A percentile compares a stretch with the other conserved stretches of the same genome.
Conservation (phyloP, 768 basidiomycete species). For the Lyophyllum atratum region DNA sequence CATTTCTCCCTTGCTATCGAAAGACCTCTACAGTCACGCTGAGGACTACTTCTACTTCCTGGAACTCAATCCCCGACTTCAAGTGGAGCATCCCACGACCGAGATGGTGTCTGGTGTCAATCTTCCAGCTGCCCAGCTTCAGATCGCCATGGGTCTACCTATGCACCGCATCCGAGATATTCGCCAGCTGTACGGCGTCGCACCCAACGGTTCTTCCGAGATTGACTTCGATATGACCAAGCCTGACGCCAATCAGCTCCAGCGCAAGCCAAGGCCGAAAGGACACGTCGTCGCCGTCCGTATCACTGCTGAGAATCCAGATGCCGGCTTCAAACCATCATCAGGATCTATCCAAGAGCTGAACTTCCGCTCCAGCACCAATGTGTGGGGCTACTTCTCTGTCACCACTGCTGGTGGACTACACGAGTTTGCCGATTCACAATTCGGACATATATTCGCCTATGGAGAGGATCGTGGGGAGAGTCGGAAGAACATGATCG, state of each 20-base stretch:
- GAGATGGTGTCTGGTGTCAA: slow-evolving; percentile 99
- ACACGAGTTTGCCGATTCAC: slow-evolving; percentile 98
- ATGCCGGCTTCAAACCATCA: slow-evolving; percentile 99
- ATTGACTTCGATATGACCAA: slow-evolving; percentile 97
- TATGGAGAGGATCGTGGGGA: slow-evolving; percentile 96
- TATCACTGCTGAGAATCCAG: slow-evolving; percentile 99
- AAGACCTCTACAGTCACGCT: slow-evolving; percentile 91
- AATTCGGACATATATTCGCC: slow-evolving; percentile 99
- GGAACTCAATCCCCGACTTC: slow-evolving; percentile 98
- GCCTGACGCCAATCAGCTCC: slow-evolving; percentile 83
- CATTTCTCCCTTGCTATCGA: background rate
- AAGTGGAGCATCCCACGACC: slow-evolving; percentile 99
- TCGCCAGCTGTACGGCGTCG: slow-evolving; percentile 92
- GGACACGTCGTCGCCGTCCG: slow-evolving; percentile 99
- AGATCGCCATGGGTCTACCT: slow-evolving; percentile 97
- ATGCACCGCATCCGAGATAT: slow-evolving; percentile 95
- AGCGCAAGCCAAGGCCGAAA: slow-evolving; percentile 95
- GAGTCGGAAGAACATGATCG: slow-evolving; percentile 98
- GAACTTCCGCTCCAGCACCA: slow-evolving; percentile 98
- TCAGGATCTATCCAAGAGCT: slow-evolving; percentile 97
- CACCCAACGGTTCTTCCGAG: slow-evolving; percentile 82
- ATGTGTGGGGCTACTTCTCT: slow-evolving; percentile 99
- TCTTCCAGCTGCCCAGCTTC: slow-evolving; percentile 94
- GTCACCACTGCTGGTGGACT: slow-evolving; percentile 94
- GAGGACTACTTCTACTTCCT: slow-evolving; percentile 98